Evolutionary conservation across 169 alveolate species (phyloP).

Genomic region (Eimeria necatrix): DNA sequence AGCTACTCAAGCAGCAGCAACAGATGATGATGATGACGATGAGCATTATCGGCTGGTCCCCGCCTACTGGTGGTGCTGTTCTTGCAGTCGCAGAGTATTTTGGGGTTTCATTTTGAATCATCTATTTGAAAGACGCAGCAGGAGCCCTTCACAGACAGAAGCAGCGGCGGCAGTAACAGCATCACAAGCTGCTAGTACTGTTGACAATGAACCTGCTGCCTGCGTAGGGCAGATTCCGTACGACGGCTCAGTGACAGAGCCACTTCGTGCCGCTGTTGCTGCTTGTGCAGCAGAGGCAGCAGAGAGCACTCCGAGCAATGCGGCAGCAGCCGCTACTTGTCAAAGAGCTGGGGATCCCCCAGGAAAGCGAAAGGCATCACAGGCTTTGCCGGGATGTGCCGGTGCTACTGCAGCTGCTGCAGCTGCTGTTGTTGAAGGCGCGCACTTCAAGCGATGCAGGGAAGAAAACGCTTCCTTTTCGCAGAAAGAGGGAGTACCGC

Average conservation of each 20-base stretch:
- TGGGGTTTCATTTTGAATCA: slow-evolving; percentile 55
- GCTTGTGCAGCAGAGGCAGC: slow-evolving; percentile 33
- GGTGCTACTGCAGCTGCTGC: slow-evolving; percentile 36
- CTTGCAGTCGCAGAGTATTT: slow-evolving; percentile 42
- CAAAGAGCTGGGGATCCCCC: neutral
- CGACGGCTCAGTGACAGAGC: neutral
- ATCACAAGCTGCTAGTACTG: slow-evolving; percentile 1
- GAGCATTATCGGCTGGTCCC: slow-evolving; percentile 34
- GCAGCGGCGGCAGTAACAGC: slow-evolving; percentile 40
- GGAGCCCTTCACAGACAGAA: neutral
- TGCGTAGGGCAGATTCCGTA: neutral
- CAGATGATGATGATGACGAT: neutral
- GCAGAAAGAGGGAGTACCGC: neutral
- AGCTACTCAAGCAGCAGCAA: slow-evolving; percentile 9
- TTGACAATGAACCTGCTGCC: neutral
- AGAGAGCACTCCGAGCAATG: neutral
- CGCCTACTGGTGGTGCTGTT: slow-evolving; percentile 47
- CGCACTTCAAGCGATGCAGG: neutral
- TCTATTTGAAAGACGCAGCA: slow-evolving; percentile 21
- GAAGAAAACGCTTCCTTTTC: neutral
- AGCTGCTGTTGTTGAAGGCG: slow-evolving; percentile 26
- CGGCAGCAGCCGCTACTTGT: neutral
- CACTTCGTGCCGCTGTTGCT: neutral
- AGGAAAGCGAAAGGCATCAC: slow-evolving; percentile 41
- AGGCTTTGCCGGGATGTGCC: neutral